Evolutionary conservation across 495 filamentous ascomycete species (phyloP).

Genomic region (Tuber indicum): DNA sequence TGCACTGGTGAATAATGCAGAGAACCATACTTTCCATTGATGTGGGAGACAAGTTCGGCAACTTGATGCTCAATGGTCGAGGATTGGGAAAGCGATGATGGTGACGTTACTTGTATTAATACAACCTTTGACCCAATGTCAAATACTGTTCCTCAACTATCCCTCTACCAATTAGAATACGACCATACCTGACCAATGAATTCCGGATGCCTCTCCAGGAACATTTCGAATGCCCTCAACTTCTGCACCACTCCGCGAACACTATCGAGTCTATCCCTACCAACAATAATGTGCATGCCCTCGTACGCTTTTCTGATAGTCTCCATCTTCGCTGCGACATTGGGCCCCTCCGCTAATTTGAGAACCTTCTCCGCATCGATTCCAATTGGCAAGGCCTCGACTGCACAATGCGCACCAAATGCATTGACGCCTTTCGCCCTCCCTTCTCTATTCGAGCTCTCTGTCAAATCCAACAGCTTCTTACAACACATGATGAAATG

Average conservation of each 20-base stretch:
- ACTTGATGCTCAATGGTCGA: conserved; percentile 76
- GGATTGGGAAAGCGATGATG: conserved; percentile 65
- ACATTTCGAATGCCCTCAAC: conserved; percentile 82
- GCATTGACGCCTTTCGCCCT: conserved; percentile 73
- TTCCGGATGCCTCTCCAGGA: conserved; percentile 78
- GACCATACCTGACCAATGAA: conserved; percentile 67
- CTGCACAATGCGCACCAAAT: conserved; percentile 76
- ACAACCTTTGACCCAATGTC: conserved; percentile 51
- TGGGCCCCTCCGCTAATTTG: conserved; percentile 60
- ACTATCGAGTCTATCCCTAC: conserved; percentile 84
- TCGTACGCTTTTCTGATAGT: conserved; percentile 64
- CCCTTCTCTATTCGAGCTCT: conserved; percentile 45
- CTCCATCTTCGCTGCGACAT: conserved; percentile 59
- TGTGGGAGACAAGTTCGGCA: conserved; percentile 76
- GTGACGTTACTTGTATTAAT: conserved; percentile 87
- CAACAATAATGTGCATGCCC: conserved; percentile 85
- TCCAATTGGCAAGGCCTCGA: conserved; percentile 86
- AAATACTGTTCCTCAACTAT: conserved; percentile 8
- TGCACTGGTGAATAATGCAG: conserved; percentile 79
- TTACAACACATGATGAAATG: conserved; percentile 92
- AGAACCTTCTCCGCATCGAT: conserved; percentile 69
- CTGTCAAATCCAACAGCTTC: conserved; percentile 76
- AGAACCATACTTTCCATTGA: conserved; percentile 82
- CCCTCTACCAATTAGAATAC: not conserved
- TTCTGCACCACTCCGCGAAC: conserved; percentile 88